phyloP scores from a whole-genome alignment of 139 green algal genomes.

The Tetradesmus lagerheimii region DNA sequence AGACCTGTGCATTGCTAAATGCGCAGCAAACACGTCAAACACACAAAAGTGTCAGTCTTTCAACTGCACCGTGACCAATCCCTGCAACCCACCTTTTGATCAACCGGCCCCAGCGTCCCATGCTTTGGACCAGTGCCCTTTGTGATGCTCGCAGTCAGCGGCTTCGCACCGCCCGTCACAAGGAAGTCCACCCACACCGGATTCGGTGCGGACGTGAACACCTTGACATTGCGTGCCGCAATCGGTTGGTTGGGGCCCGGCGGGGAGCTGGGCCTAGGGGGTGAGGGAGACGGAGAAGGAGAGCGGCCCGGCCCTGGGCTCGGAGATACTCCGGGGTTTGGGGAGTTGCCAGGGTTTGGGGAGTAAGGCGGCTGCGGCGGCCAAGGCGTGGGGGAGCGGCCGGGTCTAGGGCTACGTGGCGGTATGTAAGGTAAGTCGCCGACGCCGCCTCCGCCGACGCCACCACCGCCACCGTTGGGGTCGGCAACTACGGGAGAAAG shows the following conservation, averaged over 20 bases:
- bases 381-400: background rate
- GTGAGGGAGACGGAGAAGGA: background rate
- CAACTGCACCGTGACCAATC: background rate
- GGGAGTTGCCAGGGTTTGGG: background rate
- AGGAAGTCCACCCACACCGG: conserved; percentile 7
- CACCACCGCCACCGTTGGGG: background rate
- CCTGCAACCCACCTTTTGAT: background rate
- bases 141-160: background rate
- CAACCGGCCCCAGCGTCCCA: background rate
- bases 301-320: background rate
- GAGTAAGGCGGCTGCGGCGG: too few species aligned
- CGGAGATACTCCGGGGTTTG: background rate
- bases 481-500: background rate
- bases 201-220: conserved; percentile 9
- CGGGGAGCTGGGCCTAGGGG: background rate
- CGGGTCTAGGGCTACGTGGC: background rate
- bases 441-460: background rate
- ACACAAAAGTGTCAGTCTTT: too few species aligned
- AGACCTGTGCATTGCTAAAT: too few species aligned
- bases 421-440: background rate
- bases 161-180: background rate
- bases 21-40: too few species aligned
- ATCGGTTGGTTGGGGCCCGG: background rate
- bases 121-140: background rate
- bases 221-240: background rate